Conservation (phyloP, 2,329 filamentous ascomycete genomes). For the Diaporthe vexans region DNA sequence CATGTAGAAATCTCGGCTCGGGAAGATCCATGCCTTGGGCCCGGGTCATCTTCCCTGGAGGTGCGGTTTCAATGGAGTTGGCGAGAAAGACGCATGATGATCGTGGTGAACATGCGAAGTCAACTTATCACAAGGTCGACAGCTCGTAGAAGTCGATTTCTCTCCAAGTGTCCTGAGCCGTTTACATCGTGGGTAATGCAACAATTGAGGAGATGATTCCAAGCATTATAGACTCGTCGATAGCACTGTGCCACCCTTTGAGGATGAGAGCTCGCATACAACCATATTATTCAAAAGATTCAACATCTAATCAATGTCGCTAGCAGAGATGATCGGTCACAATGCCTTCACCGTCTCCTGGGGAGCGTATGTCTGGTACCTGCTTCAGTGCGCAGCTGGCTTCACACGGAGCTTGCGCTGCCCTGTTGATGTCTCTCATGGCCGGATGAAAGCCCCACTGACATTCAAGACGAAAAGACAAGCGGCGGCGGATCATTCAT, state of each 20-base stretch:
- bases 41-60: constrained; percentile 32
- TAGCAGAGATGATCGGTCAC: not conserved
- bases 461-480: not conserved
- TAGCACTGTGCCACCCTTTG: not conserved
- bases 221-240: not conserved
- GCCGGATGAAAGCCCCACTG: not conserved
- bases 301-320: no score
- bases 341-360: not conserved
- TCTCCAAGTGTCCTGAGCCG: not conserved
- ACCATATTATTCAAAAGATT: not conserved
- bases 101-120: not conserved
- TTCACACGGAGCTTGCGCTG: not conserved
- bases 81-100: constrained; percentile 14
- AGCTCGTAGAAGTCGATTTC: not conserved
- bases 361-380: not conserved
- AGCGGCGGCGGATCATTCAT: not conserved
- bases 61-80: not conserved
- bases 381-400: not conserved
- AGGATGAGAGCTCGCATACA: not conserved
- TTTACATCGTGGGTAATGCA: no score
- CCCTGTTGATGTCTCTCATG: not conserved
- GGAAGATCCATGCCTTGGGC: constrained; percentile 37
- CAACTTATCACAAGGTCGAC: not conserved
- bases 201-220: not conserved
- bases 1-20: constrained; percentile 24